Evolutionary conservation across 495 filamentous ascomycete species (phyloP), one percentile per base, ranked within the genome.

Genomic region (Aspergillus heteromorphus): DNA sequence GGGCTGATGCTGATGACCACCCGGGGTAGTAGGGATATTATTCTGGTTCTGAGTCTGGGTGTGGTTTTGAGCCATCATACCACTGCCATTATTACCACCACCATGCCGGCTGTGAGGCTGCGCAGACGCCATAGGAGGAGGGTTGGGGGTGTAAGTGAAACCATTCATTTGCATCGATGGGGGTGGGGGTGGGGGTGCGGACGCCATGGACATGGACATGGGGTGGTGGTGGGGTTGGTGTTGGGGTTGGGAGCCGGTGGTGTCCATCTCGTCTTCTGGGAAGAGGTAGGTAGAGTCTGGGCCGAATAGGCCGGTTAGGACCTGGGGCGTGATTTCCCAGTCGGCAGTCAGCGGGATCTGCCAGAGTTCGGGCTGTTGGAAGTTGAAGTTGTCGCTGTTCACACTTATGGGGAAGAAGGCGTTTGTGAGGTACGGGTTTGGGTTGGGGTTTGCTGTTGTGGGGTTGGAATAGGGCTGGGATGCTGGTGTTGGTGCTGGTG

Each of bases 291-390:
- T 17, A 4, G 25, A 17, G 52, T 41, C 27, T 42, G 45, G 61
- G 49, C 66, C 62, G 43, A 69, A 66, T n/a, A 73, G 60, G 13
- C 63, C 64, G 18, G 57, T 49, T 41, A 69, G 65, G 21, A 69
- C 51, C 11, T 72, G 64, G 9, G 60, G 57, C 18, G 69, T 64
- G 40, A 69, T 61, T 49, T 69, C 62, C 72, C 70, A 73, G 49
- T 74, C 65, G 2, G 65, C 73, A 2, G 66, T 62, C 23, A 74
- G 29, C 0, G 73, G 73, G 20, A 73, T 63, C 54, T 71, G 68
- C 69, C 71, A 75, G 29, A 72, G 63, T 23, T 69, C 67, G 2
- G 71, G 67, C 40, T 69, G 61, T 19, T 55, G 47, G 49, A 63
- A 53, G 25, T 31, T 49, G 49, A 62, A 41, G 42, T 42, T 41